Base-by-base conservation (phyloP, 2,329 filamentous ascomycete species). In the Diaporthe australafricana region DNA sequence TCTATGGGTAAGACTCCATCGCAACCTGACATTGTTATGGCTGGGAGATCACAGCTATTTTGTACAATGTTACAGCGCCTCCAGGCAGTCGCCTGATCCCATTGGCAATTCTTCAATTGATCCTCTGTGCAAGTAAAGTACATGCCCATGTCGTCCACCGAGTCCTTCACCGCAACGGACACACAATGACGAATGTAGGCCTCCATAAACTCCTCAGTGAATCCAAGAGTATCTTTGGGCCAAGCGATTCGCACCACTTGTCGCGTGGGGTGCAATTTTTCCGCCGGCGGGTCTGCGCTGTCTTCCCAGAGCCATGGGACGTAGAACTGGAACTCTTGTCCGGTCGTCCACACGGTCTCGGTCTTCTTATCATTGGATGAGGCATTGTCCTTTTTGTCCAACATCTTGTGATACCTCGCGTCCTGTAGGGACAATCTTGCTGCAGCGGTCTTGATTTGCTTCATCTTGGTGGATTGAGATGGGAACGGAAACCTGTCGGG, bases 261-360 rank as follows among this genome's bases (percentile, higher is more conserved):
- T 63, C 57, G 22, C 17, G 30, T 14, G 1, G 57, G 40, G 20
- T 63, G 57, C 6, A 48, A 2, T 22, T 47, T 63, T 17, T 63
- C 57, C 7, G 6, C 40, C 3, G 57, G 27, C 30, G 27, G 57
- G 40, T 22, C 57, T 32, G 57, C 27, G 57, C 40, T 47, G 0
- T 48, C 27, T 2, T 47, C 11, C 57, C 57, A 63, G 9, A 63
- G 11, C 57, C 57, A 63, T 7, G 57, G 57, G 4, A 63, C 57
- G 5, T 63, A 63, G 20, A 63, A 63, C 7, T 63, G 57, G 12
- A 35, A 63, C 27, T 63, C 57, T 35, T 63, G 40, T 17, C 57
- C 57, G 2, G 42, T 35, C 11, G 40, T 63, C 57, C 57, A 63
- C 1, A 63, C 20, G 1, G 17, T 0, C 1, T 17, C 1, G 2